Conservation (phyloP, 495 filamentous ascomycete genomes). For the Oleoguttula mirabilis region DNA sequence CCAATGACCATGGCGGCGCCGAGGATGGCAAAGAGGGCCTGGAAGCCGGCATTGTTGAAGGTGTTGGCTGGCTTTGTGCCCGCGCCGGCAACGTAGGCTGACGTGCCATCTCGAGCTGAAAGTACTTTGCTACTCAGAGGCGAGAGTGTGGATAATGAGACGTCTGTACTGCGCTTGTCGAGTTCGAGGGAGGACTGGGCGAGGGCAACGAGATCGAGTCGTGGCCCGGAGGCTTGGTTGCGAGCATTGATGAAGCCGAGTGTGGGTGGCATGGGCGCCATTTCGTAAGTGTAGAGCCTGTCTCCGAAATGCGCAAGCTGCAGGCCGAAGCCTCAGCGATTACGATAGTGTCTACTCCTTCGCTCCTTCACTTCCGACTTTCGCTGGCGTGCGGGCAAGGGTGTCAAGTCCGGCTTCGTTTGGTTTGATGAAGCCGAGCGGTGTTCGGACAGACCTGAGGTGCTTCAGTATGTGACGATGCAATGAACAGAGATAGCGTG, state of each 20-base stretch:
- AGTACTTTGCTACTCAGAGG: constrained; percentile 2
- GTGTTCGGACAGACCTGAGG: too few relatives aligned
- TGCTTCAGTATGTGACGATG: too few relatives aligned
- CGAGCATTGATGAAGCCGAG: constrained; percentile 14
- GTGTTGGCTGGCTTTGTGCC: constrained; percentile 50
- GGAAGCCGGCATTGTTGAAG: constrained; percentile 74
- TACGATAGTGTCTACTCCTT: too few relatives aligned
- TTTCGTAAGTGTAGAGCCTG: neutral
- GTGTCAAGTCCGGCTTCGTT: neutral
- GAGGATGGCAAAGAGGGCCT: constrained; percentile 75
- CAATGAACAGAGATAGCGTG: too few relatives aligned
- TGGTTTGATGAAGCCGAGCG: too few relatives aligned
- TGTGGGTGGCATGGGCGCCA: constrained; percentile 14
- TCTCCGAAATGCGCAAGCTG: neutral
- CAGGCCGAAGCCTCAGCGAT: constrained; percentile 3
- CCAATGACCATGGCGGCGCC: constrained; percentile 64
- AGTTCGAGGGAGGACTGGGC: constrained; percentile 15
- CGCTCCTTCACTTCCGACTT: too few relatives aligned
- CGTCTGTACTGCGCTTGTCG: constrained; percentile 9
- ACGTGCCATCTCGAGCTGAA: constrained; percentile 1
- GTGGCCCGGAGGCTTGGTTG: neutral
- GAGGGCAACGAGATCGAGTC: constrained; percentile 6
- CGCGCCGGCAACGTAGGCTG: constrained; percentile 28
- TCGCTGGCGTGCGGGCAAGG: too few relatives aligned
- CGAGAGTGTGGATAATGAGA: neutral